Conservation (phyloP, 176 grass and related monocot genomes). For the Rhynchospora breviuscula region DNA sequence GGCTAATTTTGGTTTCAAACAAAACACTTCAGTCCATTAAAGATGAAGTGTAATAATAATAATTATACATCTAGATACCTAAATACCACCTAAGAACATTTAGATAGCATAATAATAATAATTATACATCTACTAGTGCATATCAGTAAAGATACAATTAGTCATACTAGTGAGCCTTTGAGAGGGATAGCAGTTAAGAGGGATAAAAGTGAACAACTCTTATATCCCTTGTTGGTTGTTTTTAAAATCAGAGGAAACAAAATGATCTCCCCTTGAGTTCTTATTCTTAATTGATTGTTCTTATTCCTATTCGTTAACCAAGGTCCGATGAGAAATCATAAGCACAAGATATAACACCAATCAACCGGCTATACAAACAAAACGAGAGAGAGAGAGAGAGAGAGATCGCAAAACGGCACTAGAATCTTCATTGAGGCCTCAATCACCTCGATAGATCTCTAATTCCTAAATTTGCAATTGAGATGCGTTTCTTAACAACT, state of each 20-base stretch:
- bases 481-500: not conserved
- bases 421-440: not conserved
- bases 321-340: not conserved
- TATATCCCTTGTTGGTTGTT: too few species aligned
- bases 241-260: too few species aligned
- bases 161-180: not conserved
- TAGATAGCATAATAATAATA: not conserved
- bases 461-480: not conserved
- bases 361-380: not conserved
- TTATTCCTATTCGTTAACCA: not conserved
- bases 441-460: not conserved
- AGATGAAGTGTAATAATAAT: not conserved
- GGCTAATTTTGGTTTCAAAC: constrained; percentile 7
- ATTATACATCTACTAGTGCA: not conserved
- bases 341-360: not conserved
- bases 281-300: too few species aligned
- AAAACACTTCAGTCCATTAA: not conserved
- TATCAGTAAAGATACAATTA: not conserved
- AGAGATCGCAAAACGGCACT: not conserved
- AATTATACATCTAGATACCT: not conserved
- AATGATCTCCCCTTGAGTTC: too few species aligned
- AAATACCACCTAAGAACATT: not conserved
- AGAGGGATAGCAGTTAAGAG: too few species aligned
- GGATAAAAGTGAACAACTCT: too few species aligned
- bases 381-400: not conserved